Percentiles rank a stretch among this genome's conserved stretches.
Conservation (phyloP, 176 grass and related monocot species). For the Lolium rigidum region DNA sequence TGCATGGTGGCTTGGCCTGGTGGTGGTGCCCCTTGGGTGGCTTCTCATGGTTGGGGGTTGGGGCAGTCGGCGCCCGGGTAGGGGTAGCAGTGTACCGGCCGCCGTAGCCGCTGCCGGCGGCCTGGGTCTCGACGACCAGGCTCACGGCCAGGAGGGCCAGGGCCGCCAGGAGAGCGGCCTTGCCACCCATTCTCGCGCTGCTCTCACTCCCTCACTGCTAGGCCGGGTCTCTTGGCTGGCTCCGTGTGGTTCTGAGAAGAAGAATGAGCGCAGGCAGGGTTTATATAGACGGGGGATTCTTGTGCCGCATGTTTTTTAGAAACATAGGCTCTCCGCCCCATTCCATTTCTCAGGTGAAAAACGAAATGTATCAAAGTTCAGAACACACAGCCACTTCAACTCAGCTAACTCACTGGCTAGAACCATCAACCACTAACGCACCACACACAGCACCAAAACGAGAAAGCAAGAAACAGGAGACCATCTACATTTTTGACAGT, state of each 20-base stretch:
- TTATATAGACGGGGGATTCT: conserved; percentile 50
- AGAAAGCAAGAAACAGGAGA: too few relatives aligned
- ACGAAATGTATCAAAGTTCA: too few relatives aligned
- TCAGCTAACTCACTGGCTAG: too few relatives aligned
- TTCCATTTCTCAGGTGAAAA: too few relatives aligned
- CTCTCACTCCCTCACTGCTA: neutral
- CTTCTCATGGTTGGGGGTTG: conserved; percentile 40
- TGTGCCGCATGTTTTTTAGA: neutral
- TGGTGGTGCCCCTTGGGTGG: conserved; percentile 40
- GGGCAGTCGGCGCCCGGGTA: conserved; percentile 9
- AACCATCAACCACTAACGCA: too few relatives aligned
- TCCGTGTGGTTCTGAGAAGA: conserved; percentile 26
- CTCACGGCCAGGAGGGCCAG: conserved; percentile 65
- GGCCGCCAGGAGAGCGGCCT: conserved; percentile 51
- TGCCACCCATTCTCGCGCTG: conserved; percentile 45
- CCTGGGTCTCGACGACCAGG: conserved; percentile 52
- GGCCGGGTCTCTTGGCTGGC: neutral
- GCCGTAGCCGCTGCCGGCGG: conserved; percentile 25
- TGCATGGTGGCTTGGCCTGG: conserved; percentile 18
- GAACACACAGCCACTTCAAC: too few relatives aligned
- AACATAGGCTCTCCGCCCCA: too few relatives aligned
- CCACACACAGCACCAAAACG: too few relatives aligned
- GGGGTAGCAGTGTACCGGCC: conserved; percentile 51
- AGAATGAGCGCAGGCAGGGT: neutral
- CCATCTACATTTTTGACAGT: too few relatives aligned